phyloP scores from a whole-genome alignment of 192 early-diverging fungal genomes.

The Coemansia sp. region DNA sequence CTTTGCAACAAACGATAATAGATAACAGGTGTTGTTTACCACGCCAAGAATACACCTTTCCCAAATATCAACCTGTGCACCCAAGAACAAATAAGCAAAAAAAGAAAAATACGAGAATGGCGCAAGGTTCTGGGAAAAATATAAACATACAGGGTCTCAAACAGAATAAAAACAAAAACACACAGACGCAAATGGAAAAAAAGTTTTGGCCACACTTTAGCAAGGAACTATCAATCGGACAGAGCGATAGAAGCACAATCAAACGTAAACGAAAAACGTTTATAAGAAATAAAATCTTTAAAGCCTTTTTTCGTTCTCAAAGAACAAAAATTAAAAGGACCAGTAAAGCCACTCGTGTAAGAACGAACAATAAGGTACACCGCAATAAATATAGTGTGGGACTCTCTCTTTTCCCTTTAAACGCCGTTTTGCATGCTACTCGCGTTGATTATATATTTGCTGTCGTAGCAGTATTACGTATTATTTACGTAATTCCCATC shows the following conservation, averaged over 20 bases:
- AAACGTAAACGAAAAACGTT: neutral
- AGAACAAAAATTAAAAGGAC: neutral
- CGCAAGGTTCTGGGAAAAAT: conserved; percentile 6
- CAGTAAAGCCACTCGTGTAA: neutral
- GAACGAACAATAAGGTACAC: neutral
- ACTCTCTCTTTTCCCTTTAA: neutral
- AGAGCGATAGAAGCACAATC: neutral
- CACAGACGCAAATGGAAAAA: neutral
- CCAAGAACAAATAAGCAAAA: neutral
- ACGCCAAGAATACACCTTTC: neutral
- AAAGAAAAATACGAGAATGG: neutral
- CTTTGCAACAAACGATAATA: neutral
- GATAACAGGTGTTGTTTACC: neutral
- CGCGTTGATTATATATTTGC: too few species aligned
- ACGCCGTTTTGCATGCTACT: too few species aligned
- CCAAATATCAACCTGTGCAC: neutral
- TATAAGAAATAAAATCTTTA: neutral
- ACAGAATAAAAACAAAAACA: neutral
- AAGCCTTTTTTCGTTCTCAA: neutral
- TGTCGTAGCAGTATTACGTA: neutral
- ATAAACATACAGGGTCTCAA: conserved; percentile 3
- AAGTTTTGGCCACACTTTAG: neutral
- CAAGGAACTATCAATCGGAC: neutral
- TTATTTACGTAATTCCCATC: neutral
- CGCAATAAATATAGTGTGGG: neutral